A percentile compares a stretch with the other conserved stretches of the same genome.
phyloP scores from a whole-genome alignment of 371 early-diverging fungal genomes.

The Saksenaea vasiformis region DNA sequence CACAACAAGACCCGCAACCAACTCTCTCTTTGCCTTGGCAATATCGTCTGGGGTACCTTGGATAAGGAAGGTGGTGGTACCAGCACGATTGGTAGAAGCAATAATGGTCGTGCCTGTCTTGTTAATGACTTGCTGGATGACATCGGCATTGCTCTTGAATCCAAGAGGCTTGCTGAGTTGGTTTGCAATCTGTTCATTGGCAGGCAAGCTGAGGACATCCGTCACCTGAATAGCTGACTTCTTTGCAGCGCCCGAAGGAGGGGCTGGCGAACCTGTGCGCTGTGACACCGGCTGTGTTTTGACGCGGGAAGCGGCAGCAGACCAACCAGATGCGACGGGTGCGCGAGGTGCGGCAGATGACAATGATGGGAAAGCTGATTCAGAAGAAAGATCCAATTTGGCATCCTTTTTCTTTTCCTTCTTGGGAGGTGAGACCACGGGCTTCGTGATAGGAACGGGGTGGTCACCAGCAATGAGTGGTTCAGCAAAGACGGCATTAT shows the following conservation, averaged over 20 bases:
- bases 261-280: constrained; percentile 13
- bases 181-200: constrained; percentile 55
- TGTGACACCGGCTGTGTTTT: constrained; percentile 38
- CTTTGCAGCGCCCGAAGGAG: constrained; percentile 1
- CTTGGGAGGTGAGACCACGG: constrained; percentile 12
- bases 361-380: constrained; percentile 73
- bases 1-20: constrained; percentile 72
- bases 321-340: constrained; percentile 51
- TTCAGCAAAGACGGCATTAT: constrained; percentile 36
- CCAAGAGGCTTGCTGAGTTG: constrained; percentile 46
- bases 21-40: constrained; percentile 77
- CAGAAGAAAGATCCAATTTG: constrained; percentile 60
- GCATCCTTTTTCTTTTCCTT: constrained; percentile 32
- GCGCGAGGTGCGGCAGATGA: constrained; percentile 57
- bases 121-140: constrained; percentile 71
- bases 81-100: constrained; percentile 76
- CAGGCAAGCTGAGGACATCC: constrained; percentile 66
- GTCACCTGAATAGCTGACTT: constrained; percentile 41
- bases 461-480: constrained; percentile 51
- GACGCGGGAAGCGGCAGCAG: constrained; percentile 55
- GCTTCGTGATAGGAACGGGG: constrained; percentile 44
- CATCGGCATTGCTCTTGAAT: constrained; percentile 67
- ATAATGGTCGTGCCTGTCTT: constrained; percentile 84
- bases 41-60: constrained; percentile 81
- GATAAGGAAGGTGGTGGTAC: constrained; percentile 84